Conservation (phyloP, 805 yeast genomes). For the Kuraishia floccosa region DNA sequence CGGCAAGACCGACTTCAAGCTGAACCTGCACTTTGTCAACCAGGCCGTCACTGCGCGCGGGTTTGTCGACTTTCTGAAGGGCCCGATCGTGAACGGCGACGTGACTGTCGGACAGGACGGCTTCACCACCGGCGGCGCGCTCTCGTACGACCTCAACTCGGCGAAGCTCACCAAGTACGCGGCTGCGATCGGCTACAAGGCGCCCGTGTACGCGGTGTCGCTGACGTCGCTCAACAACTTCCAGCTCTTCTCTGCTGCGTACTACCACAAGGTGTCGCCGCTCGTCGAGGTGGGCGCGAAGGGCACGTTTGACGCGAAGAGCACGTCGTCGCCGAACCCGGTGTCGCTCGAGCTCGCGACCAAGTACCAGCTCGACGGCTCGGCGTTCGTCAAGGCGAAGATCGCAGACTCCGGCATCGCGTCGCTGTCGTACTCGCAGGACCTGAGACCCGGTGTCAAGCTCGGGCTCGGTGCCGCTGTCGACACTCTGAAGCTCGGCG, state of each 20-base stretch:
- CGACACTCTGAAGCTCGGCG: constrained; percentile 90
- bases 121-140: constrained; percentile 93
- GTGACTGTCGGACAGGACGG: constrained; percentile 93
- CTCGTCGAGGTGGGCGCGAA: constrained; percentile 95
- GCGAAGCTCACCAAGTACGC: constrained; percentile 93
- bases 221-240: constrained; percentile 79
- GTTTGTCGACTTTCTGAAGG: constrained; percentile 89
- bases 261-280: constrained; percentile 92
- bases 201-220: constrained; percentile 78
- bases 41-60: constrained; percentile 90
- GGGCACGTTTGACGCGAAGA: constrained; percentile 86
- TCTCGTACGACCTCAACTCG: constrained; percentile 89
- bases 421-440: constrained; percentile 89
- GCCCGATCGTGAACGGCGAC: constrained; percentile 93
- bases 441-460: constrained; percentile 90
- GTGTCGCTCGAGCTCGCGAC: constrained; percentile 94
- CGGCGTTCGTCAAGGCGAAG: constrained; percentile 93
- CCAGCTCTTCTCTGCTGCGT: constrained; percentile 85
- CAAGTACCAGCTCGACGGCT: constrained; percentile 79
- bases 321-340: constrained; percentile 58
- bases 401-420: constrained; percentile 93
- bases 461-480: constrained; percentile 95
- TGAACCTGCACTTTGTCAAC: constrained; percentile 86
- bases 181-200: constrained; percentile 87
- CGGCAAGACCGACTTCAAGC: constrained; percentile 72